These are phyloP conservation scores for Saccharomyces uvarum DNA, from an alignment of 1,139 yeast genomes.

Conservation along the genomic window DNA sequence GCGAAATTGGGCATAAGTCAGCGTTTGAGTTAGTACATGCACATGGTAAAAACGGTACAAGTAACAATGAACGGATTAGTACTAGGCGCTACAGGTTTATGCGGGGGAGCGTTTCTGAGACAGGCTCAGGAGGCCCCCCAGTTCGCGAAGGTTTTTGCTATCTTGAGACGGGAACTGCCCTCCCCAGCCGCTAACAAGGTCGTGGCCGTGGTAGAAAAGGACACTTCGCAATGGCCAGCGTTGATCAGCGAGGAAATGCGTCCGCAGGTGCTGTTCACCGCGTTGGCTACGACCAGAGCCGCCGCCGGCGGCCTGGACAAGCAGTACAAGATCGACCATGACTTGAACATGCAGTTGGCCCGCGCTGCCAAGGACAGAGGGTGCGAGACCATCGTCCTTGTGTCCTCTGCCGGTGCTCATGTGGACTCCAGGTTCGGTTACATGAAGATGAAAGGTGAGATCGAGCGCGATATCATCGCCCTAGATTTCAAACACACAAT, in stretches of 20 bases:
- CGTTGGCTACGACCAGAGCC: slow-evolving; percentile 69
- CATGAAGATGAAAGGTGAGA: slow-evolving; percentile 51
- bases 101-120: slow-evolving; percentile 44
- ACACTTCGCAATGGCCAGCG: slow-evolving; percentile 39
- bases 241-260: slow-evolving; percentile 23
- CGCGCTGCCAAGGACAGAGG: slow-evolving; percentile 64
- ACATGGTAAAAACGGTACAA: background rate
- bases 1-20: background rate
- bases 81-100: slow-evolving; percentile 58
- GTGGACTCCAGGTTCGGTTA: slow-evolving; percentile 49
- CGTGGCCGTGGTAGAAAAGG: slow-evolving; percentile 32
- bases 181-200: slow-evolving; percentile 3
- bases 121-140: slow-evolving; percentile 32
- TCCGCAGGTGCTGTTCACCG: slow-evolving; percentile 41
- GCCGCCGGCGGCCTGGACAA: slow-evolving; percentile 62
- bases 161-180: slow-evolving; percentile 39
- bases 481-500: slow-evolving; percentile 59
- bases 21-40: background rate
- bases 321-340: slow-evolving; percentile 63
- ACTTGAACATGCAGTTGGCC: slow-evolving; percentile 56
- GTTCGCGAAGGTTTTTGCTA: slow-evolving; percentile 36
- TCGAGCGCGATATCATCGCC: slow-evolving; percentile 51
- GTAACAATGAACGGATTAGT: slow-evolving; percentile 27
- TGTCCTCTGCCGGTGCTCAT: slow-evolving; percentile 56
- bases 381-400: slow-evolving; percentile 52